These are phyloP conservation scores for Arachnomyces sp. DNA, from an alignment of 2,329 filamentous ascomycete genomes.

Conservation along the genomic window DNA sequence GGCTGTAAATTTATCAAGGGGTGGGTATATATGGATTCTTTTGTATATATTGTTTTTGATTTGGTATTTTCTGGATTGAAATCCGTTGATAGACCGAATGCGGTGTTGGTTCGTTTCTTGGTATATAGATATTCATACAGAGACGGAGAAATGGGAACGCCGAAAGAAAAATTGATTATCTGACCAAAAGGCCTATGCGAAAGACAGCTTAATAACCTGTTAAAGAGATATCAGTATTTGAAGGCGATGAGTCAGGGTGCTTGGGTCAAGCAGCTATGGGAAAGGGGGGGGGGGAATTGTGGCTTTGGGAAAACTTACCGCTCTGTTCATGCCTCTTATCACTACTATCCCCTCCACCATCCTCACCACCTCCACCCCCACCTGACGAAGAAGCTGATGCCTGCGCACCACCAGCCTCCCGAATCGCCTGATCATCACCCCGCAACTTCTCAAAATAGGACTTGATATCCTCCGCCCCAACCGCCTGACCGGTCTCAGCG, in stretches of 20 bases:
- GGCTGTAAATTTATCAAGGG: no score
- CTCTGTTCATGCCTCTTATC: conserved; percentile 39
- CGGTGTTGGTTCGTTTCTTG: no score
- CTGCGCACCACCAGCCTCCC: conserved; percentile 48
- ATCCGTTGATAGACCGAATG: no score
- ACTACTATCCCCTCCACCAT: conserved; percentile 20
- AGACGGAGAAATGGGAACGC: no score
- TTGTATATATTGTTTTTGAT: no score
- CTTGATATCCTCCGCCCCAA: conserved; percentile 93
- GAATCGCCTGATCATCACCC: conserved; percentile 71
- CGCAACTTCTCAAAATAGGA: conserved; percentile 89
- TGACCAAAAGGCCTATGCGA: no score
- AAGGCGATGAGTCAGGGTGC: neutral
- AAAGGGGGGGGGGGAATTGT: neutral
- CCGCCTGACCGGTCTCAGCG: conserved; percentile 78
- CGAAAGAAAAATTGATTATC: no score
- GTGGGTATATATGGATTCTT: no score
- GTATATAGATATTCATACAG: no score
- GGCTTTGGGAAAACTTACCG: conserved; percentile 28
- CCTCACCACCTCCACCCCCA: conserved; percentile 25
- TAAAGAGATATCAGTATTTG: neutral
- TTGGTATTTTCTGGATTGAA: no score
- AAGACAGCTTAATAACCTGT: no score
- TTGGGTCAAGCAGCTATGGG: neutral
- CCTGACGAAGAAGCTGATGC: conserved; percentile 34